Base-by-base conservation (phyloP, 2,329 filamentous ascomycete genomes). In the Remersonia thermophila region DNA sequence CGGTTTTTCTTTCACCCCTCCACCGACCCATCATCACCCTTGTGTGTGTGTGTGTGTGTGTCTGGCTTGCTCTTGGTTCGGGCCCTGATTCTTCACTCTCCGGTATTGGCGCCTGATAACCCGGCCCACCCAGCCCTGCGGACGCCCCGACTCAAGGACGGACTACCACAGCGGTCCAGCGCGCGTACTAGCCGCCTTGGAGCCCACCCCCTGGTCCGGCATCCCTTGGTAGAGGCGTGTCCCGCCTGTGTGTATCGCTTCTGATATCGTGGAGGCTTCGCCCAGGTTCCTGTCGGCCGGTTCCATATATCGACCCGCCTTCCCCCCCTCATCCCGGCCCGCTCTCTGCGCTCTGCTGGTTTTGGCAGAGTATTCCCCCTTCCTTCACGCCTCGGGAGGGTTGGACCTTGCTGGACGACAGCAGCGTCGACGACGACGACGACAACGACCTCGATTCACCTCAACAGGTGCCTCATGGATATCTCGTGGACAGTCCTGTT, bases 61-160 rank as follows among this genome's bases (percentile, higher is more conserved):
- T 25, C 12, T n/a, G 27, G 7, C 13, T 13, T 27, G 47, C 41
- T 38, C 44, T 42, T 45, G 45, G 36, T 40, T 45, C 41, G 39
- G 33, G 32, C 29, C 35, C 38, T 40, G 37, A 41, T 35, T 40
- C 30, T 36, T 30, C 5, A 5, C 20, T 23, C 20, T 32, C 37
- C 27, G 44, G 41, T 41, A 45, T 49, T 37, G 37, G 35, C 42
- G 38, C 40, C 42, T 42, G 45, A 40, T 46, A 41, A 35, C 41
- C 35, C 20, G 29, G 17, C 26, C 20, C 30, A 27, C 37, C 20
- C 20, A 23, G 20, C 20, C 20, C 20, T 23, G 20, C 20, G 9
- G 9, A 23, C 20, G 9, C 5, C 5, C 20, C 30, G 30, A 27
- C 9, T 23, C 20, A 23, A 9, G 20, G 20, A 23, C 20, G 9